Conservation (phyloP, 2,329 filamentous ascomycete species). For the Botrytis fabae region DNA sequence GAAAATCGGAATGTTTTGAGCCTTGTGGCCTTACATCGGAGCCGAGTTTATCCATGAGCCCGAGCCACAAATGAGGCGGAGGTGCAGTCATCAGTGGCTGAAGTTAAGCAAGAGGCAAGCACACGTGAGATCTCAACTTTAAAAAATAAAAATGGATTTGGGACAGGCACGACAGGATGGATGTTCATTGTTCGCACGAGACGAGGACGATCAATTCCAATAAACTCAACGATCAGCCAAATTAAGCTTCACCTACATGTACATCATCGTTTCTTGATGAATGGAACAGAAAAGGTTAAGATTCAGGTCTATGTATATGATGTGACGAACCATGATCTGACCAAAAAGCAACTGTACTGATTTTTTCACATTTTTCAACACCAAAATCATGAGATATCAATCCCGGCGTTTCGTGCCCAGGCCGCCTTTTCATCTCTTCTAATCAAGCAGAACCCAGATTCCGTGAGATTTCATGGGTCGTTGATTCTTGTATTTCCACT, state of each 20-base stretch:
- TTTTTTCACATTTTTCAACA: no score
- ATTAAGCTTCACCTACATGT: background rate
- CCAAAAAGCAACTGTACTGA: background rate
- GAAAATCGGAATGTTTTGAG: background rate
- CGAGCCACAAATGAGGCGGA: background rate
- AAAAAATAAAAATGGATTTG: background rate
- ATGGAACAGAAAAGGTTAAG: background rate
- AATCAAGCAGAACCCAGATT: background rate
- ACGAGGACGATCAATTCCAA: background rate
- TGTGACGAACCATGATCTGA: constrained; percentile 1
- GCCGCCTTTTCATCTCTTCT: background rate
- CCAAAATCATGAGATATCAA: background rate
- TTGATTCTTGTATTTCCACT: constrained; percentile 10
- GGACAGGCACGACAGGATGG: no score
- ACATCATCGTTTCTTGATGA: background rate
- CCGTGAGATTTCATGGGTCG: background rate
- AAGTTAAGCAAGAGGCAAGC: background rate
- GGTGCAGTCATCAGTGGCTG: background rate
- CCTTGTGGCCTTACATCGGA: constrained; percentile 12
- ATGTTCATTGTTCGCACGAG: background rate
- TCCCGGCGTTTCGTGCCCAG: background rate
- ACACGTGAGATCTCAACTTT: background rate
- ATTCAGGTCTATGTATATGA: background rate
- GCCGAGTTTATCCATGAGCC: background rate
- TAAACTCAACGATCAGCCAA: constrained; percentile 10